Base-by-base conservation (phyloP, 2,329 filamentous ascomycete genomes). In the Fusarium multiceps region DNA sequence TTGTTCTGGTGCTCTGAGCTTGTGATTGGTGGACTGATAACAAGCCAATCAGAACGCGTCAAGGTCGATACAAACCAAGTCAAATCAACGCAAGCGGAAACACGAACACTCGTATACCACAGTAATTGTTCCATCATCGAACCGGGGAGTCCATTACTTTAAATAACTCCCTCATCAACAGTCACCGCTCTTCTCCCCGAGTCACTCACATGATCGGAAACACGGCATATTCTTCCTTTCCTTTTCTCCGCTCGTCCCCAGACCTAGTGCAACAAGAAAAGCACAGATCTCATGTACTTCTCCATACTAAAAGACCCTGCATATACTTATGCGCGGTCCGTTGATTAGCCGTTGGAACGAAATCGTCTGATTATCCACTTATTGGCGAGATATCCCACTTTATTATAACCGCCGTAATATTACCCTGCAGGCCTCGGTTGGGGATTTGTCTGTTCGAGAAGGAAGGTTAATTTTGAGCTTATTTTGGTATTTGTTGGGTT, bases 401-500 rank as follows among this genome's bases (percentile, higher is more conserved):
- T 20, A 28, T 47, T 5, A 20, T 53, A 53, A 14, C 23, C 20
- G 23, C 49, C 23, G 32, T 16, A 6, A 53, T 53, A 21, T 14
- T 42, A 53, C 49, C 49, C 49, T 42, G 30, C 10, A 51, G 32
- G 18, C 18, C 18, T 30, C 28, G 28, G 28, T 30, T 30, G 12
- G 28, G 28, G 28, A 7, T 30, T 30, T 30, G 6, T 40, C 32
- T 42, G 23, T 53, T 53, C 30, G 23, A 53, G 49, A 53, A 53
- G 49, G 34, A 53, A 28, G 34, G 49, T 42, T 53, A 42, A 50
- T 41, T 27, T 20, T 53, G 49, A 53, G 49, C 49, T 53, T 53
- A 41, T 20, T 18, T 51, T 5, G n/a, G 32, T 16, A 16, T 27
- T 34, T 41, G 23, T 37, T 42, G n/a, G 13, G 34, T n/a, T 21